phyloP scores from a whole-genome alignment of 1,284 basidiomycete species.

The Rhodotorula sp. region DNA sequence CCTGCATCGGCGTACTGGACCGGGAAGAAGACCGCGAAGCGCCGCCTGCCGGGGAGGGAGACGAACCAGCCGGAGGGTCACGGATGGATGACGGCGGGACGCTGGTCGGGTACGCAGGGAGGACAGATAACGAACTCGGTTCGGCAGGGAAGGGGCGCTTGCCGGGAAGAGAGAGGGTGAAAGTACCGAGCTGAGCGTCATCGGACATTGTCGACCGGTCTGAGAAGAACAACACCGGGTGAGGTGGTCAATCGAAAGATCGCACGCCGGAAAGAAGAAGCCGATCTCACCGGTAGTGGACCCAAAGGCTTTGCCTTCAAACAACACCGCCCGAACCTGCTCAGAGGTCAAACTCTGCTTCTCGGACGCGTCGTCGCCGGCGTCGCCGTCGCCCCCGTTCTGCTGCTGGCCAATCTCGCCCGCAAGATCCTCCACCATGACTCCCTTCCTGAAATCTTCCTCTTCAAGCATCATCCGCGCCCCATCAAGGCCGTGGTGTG shows the following conservation, averaged over 20 bases:
- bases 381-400: not conserved
- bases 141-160: constrained; percentile 17
- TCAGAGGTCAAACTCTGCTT: constrained; percentile 19
- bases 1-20: constrained; percentile 15
- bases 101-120: constrained; percentile 18
- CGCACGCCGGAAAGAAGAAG: not conserved
- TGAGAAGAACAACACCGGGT: not conserved
- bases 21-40: not conserved
- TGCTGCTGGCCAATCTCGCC: not conserved
- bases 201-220: constrained; percentile 3
- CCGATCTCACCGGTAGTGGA: not conserved
- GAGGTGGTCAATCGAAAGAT: not conserved
- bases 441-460: constrained; percentile 39
- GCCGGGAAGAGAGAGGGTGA: constrained; percentile 29
- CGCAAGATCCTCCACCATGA: constrained; percentile 26
- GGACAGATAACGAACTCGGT: not conserved
- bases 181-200: constrained; percentile 22
- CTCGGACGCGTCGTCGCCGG: not conserved
- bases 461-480: constrained; percentile 29
- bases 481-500: not conserved
- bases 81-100: constrained; percentile 35
- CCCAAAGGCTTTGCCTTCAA: constrained; percentile 26
- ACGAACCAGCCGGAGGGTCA: constrained; percentile 4
- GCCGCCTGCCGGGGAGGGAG: not conserved
- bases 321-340: constrained; percentile 27